A percentile compares a stretch with the other conserved stretches of the same genome.
phyloP scores from a whole-genome alignment of 768 basidiomycete species.

The Pleurotus cornucopiae region DNA sequence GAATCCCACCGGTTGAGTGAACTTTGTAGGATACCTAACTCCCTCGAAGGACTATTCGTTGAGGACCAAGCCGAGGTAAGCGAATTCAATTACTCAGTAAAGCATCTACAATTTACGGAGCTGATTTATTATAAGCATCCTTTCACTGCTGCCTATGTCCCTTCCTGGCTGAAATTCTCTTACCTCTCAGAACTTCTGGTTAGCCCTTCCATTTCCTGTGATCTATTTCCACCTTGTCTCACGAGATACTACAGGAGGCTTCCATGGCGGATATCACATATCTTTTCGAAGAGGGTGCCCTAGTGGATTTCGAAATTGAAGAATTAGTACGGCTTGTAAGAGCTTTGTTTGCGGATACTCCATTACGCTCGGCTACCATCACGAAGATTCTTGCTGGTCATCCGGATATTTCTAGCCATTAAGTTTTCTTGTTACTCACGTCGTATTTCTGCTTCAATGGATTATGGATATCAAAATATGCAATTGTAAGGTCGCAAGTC shows the following conservation, averaged over 20 bases:
- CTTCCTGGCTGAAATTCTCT: conserved; percentile 91
- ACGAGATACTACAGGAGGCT: conserved; percentile 58
- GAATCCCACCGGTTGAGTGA: conserved; percentile 84
- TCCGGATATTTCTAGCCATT: conserved; percentile 21
- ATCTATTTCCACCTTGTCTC: neutral
- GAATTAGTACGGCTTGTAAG: conserved; percentile 80
- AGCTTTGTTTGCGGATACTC: conserved; percentile 87
- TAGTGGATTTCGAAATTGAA: conserved; percentile 85
- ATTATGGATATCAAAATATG: no score
- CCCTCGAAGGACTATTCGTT: conserved; percentile 78
- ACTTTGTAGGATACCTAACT: conserved; percentile 72
- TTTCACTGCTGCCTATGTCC: conserved; percentile 80
- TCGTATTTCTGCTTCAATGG: no score
- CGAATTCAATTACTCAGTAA: neutral
- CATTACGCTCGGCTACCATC: conserved; percentile 76
- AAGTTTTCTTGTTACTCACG: no score
- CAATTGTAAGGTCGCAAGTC: no score
- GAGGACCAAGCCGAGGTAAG: conserved; percentile 59
- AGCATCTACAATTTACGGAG: neutral
- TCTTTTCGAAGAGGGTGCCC: conserved; percentile 84
- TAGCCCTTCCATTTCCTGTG: conserved; percentile 22
- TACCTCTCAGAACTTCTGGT: conserved; percentile 92
- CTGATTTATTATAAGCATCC: conserved; percentile 46
- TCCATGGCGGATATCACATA: conserved; percentile 90
- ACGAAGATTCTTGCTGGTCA: conserved; percentile 67